Percentiles rank a stretch among this genome's conserved stretches.
Conservation (phyloP, 805 yeast genomes). For the Ogataea henricii region DNA sequence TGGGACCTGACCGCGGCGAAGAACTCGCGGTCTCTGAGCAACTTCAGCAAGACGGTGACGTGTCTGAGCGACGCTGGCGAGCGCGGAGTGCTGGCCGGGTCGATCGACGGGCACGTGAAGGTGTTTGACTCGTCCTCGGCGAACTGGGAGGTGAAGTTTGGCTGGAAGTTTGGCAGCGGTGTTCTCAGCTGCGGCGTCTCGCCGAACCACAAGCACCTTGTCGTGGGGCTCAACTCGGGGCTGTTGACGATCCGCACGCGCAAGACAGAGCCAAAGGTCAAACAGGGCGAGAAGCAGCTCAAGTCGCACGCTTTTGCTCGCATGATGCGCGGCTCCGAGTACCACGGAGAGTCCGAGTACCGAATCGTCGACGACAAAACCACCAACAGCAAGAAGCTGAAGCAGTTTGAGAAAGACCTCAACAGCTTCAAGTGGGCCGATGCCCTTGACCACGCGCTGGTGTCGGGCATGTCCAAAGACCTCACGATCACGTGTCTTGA, state of each 20-base stretch:
- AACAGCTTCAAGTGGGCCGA: conserved; percentile 91
- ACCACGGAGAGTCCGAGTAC: conserved; percentile 86
- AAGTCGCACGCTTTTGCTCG: conserved; percentile 69
- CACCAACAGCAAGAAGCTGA: conserved; percentile 56
- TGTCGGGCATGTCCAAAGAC: conserved; percentile 77
- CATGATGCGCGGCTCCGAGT: conserved; percentile 89
- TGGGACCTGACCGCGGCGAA: conserved; percentile 91
- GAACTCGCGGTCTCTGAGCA: conserved; percentile 66
- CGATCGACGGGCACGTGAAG: conserved; percentile 96
- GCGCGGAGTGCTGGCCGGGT: conserved; percentile 86
- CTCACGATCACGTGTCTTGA: conserved; percentile 78
- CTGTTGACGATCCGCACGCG: conserved; percentile 85
- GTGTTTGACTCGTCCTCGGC: conserved; percentile 76
- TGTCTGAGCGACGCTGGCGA: conserved; percentile 74
- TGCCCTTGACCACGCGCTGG: conserved; percentile 85
- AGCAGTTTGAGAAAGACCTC: conserved; percentile 79
- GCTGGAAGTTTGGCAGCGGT: conserved; percentile 97
- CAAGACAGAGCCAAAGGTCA: conserved; percentile 61
- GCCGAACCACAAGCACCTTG: conserved; percentile 85
- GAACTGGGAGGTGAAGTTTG: conserved; percentile 87
- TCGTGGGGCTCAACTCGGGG: conserved; percentile 90
- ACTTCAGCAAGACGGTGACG: conserved; percentile 93
- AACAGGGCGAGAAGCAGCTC: conserved; percentile 48
- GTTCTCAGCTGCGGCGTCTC: conserved; percentile 88
- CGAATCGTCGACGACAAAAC: conserved; percentile 61